These are phyloP conservation scores for Solanum corneliomulleri DNA, from an alignment of 257 asterid species.

Conservation along the genomic window DNA sequence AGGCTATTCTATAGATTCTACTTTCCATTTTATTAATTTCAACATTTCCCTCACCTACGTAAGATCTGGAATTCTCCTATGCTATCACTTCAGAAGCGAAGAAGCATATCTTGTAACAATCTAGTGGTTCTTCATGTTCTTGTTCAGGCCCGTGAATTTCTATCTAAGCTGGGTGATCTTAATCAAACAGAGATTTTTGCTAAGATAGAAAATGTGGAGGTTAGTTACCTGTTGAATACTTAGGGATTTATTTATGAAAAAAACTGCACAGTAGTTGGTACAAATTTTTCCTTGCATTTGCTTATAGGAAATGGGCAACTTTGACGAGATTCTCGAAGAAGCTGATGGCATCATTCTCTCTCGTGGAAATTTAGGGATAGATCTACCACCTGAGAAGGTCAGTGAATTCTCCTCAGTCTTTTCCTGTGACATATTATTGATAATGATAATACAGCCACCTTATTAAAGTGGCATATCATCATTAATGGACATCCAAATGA, in stretches of 20 bases:
- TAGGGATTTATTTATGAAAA: not conserved
- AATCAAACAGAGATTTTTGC: slow-evolving; percentile 70
- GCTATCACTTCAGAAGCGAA: not conserved
- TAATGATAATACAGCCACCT: not conserved
- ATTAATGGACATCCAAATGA: not conserved
- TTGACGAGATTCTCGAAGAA: slow-evolving; percentile 83
- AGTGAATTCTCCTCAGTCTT: not conserved
- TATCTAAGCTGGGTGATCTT: slow-evolving; percentile 59
- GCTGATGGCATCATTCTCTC: slow-evolving; percentile 97
- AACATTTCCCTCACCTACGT: not conserved
- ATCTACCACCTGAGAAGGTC: slow-evolving; percentile 97
- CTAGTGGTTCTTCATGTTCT: not conserved
- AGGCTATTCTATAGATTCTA: not conserved
- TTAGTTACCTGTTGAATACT: slow-evolving; percentile 8
- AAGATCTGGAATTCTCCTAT: not conserved
- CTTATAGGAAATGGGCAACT: slow-evolving; percentile 76
- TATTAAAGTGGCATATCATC: not conserved
- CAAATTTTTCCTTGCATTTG: not conserved
- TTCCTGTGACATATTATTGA: not conserved
- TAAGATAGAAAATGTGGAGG: slow-evolving; percentile 90
- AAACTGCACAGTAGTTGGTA: not conserved
- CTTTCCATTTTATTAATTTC: not conserved
- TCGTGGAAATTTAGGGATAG: slow-evolving; percentile 94
- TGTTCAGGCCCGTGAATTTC: slow-evolving; percentile 77
- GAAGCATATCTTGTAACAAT: not conserved